A percentile compares a stretch with the other conserved stretches of the same genome.
Evolutionary conservation across 768 basidiomycete species (phyloP).

Genomic region (Clitopilus passeckerianus): DNA sequence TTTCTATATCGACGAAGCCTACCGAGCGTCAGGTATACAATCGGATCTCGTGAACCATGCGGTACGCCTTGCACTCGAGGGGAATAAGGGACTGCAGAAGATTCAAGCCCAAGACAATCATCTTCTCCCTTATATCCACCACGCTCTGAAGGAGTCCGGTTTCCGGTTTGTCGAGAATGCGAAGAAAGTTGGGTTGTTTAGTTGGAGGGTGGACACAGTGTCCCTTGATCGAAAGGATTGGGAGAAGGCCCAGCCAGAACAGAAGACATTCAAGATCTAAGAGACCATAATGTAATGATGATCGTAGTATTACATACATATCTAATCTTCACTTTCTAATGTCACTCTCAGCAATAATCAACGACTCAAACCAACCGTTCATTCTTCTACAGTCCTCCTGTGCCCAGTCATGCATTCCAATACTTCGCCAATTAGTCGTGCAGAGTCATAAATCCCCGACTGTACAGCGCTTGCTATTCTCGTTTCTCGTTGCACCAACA

Average conservation of each 20-base stretch:
- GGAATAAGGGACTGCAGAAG: conserved; percentile 31
- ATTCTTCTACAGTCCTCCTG: conserved; percentile 56
- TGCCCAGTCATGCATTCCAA: conserved; percentile 51
- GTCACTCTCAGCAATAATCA: conserved; percentile 13
- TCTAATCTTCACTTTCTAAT: conserved; percentile 6
- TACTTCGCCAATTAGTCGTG: conserved; percentile 44
- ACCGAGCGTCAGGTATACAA: conserved; percentile 52
- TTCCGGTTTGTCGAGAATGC: conserved; percentile 43
- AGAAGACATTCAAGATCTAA: not conserved
- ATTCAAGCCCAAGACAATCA: conserved; percentile 46
- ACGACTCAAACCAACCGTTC: conserved; percentile 32
- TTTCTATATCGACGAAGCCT: conserved; percentile 67
- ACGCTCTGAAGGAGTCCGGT: conserved; percentile 38
- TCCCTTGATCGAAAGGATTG: conserved; percentile 41
- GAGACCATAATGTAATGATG: conserved; percentile 2
- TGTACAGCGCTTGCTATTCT: conserved; percentile 41
- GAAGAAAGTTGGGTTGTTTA: conserved; percentile 45
- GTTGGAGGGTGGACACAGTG: conserved; percentile 48
- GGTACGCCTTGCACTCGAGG: conserved; percentile 49
- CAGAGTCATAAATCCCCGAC: conserved; percentile 13
- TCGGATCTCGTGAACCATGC: conserved; percentile 63
- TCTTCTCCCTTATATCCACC: conserved; percentile 45
- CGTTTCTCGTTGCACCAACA: conserved; percentile 49
- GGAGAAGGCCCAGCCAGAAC: conserved; percentile 22
- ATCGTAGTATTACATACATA: not conserved